A percentile compares a stretch with the other conserved stretches of the same genome.
Conservation (phyloP, 2,329 filamentous ascomycete species). For the Cordyceps fumosorosea region DNA sequence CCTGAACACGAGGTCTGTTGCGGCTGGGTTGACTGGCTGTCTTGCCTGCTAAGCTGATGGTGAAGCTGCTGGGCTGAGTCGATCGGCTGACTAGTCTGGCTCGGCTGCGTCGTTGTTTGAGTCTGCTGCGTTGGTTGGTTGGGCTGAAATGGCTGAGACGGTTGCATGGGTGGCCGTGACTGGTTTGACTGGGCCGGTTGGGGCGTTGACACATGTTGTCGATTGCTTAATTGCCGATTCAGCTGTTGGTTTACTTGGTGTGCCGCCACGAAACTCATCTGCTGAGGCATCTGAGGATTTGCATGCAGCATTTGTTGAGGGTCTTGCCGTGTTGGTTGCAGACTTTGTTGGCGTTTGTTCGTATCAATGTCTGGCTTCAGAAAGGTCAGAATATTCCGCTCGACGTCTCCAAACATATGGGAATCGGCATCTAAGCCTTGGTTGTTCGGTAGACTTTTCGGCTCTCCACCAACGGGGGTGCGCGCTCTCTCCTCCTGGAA, state of each 20-base stretch:
- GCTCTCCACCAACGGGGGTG: neutral
- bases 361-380: slow-evolving; percentile 15
- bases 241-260: neutral
- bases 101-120: neutral
- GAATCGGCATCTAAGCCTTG: neutral
- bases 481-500: neutral
- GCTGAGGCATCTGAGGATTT: neutral
- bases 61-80: neutral
- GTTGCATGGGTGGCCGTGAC: neutral
- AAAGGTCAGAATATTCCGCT: slow-evolving; percentile 5
- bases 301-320: slow-evolving; percentile 13
- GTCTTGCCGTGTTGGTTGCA: neutral
- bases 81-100: neutral
- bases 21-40: neutral
- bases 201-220: neutral
- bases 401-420: neutral
- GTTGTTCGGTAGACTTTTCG: neutral
- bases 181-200: neutral
- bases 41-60: neutral
- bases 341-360: neutral
- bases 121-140: neutral
- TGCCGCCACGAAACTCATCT: neutral
- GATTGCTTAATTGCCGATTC: neutral
- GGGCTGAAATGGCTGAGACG: neutral
- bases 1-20: neutral